phyloP scores from a whole-genome alignment of 139 green algal genomes.

The Chlamydomonas sp. region DNA sequence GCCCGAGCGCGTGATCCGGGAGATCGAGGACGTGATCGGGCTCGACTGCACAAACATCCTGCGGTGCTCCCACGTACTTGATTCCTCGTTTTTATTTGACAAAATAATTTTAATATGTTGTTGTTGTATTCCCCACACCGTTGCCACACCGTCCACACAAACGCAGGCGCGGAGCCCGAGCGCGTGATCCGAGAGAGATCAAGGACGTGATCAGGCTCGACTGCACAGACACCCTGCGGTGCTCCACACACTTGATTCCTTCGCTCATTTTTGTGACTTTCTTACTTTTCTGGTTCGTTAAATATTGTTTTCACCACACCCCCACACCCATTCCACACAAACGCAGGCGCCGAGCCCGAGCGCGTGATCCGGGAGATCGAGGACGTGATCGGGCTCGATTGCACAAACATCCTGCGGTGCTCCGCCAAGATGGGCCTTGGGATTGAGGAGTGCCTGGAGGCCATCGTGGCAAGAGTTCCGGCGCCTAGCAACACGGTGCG shows the following conservation, averaged over 20 bases:
- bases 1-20: constrained; percentile 75
- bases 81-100: too few relatives aligned
- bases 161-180: constrained; percentile 79
- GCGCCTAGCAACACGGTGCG: constrained; percentile 67
- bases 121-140: neutral
- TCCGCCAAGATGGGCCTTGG: constrained; percentile 61
- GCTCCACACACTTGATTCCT: constrained; percentile 41
- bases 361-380: constrained; percentile 89
- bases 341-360: constrained; percentile 79
- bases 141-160: neutral
- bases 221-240: constrained; percentile 53
- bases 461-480: constrained; percentile 78
- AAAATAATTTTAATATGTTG: too few relatives aligned
- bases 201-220: constrained; percentile 95
- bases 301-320: neutral
- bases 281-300: too few relatives aligned
- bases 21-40: constrained; percentile 96
- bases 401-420: constrained; percentile 47
- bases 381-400: constrained; percentile 93
- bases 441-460: constrained; percentile 88
- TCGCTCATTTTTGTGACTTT: too few relatives aligned
- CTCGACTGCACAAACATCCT: constrained; percentile 77
- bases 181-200: constrained; percentile 86
- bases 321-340: neutral
- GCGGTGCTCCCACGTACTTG: too few relatives aligned